Evolutionary conservation across 75 land plant genomes (phyloP).

Genomic region (Isoetes taiwanensis): DNA sequence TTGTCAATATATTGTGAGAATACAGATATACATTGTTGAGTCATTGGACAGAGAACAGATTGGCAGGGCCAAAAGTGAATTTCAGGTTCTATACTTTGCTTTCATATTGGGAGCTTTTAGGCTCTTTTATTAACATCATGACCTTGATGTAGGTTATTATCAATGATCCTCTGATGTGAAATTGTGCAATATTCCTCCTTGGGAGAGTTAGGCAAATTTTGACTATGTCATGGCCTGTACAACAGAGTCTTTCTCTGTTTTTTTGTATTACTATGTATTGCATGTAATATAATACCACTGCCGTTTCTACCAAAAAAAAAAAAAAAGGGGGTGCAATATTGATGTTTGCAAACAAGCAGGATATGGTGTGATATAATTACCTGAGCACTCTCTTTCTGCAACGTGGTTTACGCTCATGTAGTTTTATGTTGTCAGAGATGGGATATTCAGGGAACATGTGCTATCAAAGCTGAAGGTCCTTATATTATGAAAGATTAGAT

Average conservation of each 20-base stretch:
- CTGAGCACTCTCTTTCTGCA: neutral
- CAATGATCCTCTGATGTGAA: constrained; percentile 88
- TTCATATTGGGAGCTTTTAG: neutral
- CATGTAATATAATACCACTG: too few species aligned
- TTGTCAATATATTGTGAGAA: too few species aligned
- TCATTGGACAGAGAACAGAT: constrained; percentile 93
- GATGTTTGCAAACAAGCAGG: constrained; percentile 97
- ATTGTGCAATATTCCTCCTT: too few species aligned
- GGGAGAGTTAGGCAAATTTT: too few species aligned
- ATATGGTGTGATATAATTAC: constrained; percentile 92
- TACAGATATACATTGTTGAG: constrained; percentile 97
- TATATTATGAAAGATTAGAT: constrained; percentile 93
- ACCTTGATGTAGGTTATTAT: constrained; percentile 61
- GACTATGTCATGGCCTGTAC: too few species aligned
- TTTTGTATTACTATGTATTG: too few species aligned
- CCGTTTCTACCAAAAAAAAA: too few species aligned
- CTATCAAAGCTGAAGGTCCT: constrained; percentile 82
- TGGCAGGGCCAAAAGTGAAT: constrained; percentile 73
- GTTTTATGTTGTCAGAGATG: constrained; percentile 88
- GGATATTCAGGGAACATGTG: constrained; percentile 97
- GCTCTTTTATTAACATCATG: neutral
- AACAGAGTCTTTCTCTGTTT: too few species aligned
- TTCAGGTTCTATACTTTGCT: constrained; percentile 48
- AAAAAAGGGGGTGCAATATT: too few species aligned
- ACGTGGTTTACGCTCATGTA: neutral